These are phyloP conservation scores for Suhomyces chickasaworum DNA, from an alignment of 1,139 yeast species.

Conservation along the genomic window DNA sequence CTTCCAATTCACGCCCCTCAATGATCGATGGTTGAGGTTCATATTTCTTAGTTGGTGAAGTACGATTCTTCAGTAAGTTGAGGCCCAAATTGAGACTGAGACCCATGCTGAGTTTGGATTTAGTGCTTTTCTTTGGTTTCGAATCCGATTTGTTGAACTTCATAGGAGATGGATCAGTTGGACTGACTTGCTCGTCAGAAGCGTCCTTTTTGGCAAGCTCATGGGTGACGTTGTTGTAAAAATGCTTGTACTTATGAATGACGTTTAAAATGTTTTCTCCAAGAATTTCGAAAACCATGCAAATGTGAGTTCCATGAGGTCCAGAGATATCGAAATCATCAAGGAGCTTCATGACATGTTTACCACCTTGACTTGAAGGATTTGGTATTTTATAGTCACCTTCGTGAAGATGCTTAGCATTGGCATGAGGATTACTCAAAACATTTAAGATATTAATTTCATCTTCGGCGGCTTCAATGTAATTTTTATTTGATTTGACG, in stretches of 20 bases:
- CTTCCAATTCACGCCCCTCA: conserved; percentile 7
- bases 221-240: conserved; percentile 14
- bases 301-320: conserved; percentile 75
- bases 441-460: conserved; percentile 68
- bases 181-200: conserved; percentile 8
- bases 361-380: conserved; percentile 52
- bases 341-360: conserved; percentile 62
- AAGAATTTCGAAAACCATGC: conserved; percentile 86
- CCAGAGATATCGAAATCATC: conserved; percentile 72
- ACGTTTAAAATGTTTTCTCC: conserved; percentile 80
- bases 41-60: conserved; percentile 6
- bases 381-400: conserved; percentile 5
- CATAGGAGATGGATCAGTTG: conserved; percentile 12
- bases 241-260: conserved; percentile 62
- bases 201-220: conserved; percentile 13
- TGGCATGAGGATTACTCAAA: conserved; percentile 31
- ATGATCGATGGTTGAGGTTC: conserved; percentile 5
- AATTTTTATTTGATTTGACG: conserved; percentile 74
- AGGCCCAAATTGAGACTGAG: conserved; percentile 18
- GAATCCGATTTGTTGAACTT: conserved; percentile 29
- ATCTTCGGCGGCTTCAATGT: conserved; percentile 84
- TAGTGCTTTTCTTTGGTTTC: conserved; percentile 25
- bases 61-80: conserved; percentile 10
- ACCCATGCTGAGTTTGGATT: conserved; percentile 31
- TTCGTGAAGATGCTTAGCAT: conserved; percentile 13